These are phyloP conservation scores for Daedaleopsis nitida DNA, from an alignment of 768 basidiomycete genomes.

Conservation along the genomic window DNA sequence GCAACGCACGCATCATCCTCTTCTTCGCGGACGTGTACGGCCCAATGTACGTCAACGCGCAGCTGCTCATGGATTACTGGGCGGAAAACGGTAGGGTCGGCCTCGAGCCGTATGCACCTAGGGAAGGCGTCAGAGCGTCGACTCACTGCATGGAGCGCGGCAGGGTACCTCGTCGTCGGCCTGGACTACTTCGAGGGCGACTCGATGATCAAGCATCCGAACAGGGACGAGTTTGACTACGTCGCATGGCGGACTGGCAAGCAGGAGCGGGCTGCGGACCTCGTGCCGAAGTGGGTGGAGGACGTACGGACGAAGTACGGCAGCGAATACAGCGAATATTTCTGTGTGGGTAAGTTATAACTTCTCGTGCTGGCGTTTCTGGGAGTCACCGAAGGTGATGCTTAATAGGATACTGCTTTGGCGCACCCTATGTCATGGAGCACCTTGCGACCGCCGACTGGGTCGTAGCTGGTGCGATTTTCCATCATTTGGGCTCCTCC, in stretches of 20 bases:
- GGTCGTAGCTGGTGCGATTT: slow-evolving; percentile 46
- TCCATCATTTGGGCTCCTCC: too few relatives aligned
- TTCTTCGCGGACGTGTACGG: slow-evolving; percentile 64
- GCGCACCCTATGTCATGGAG: slow-evolving; percentile 53
- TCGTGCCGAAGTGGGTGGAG: slow-evolving; percentile 53
- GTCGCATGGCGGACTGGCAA: slow-evolving; percentile 44
- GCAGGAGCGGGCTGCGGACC: slow-evolving; percentile 37
- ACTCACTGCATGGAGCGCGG: not conserved
- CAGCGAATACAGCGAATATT: slow-evolving; percentile 17
- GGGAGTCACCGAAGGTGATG: too few relatives aligned
- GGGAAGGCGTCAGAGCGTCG: too few relatives aligned
- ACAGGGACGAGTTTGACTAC: slow-evolving; percentile 40
- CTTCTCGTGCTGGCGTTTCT: too few relatives aligned
- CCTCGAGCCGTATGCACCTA: too few relatives aligned
- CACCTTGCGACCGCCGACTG: slow-evolving; percentile 46
- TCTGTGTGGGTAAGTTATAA: slow-evolving; percentile 19
- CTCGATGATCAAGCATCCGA: slow-evolving; percentile 42
- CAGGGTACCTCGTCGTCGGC: slow-evolving; percentile 61
- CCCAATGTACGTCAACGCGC: slow-evolving; percentile 57
- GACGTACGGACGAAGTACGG: slow-evolving; percentile 50
- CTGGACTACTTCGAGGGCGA: slow-evolving; percentile 69
- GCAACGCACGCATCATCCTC: slow-evolving; percentile 47
- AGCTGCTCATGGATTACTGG: slow-evolving; percentile 65
- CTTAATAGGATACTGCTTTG: slow-evolving; percentile 57
- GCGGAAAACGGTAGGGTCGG: slow-evolving; percentile 59